These are phyloP conservation scores for Chernovozyma aurita DNA, from an alignment of 1,139 yeast genomes.

Conservation along the genomic window DNA sequence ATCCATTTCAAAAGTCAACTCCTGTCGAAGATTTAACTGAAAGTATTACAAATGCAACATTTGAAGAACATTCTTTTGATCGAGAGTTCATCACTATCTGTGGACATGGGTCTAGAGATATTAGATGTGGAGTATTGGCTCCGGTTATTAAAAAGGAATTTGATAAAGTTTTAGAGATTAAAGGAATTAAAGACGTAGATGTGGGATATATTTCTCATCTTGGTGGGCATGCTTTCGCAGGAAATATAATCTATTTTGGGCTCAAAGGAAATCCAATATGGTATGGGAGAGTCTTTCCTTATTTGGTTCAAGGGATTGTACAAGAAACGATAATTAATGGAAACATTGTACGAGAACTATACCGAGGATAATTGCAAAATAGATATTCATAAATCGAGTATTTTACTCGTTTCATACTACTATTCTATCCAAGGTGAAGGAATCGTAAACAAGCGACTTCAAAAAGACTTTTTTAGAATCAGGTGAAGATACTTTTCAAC, in stretches of 20 bases:
- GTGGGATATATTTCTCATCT: constrained; percentile 63
- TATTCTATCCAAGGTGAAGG: no score
- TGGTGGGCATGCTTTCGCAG: constrained; percentile 80
- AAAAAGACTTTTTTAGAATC: no score
- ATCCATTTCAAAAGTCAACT: constrained; percentile 31
- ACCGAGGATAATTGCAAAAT: constrained; percentile 53
- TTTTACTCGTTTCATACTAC: no score
- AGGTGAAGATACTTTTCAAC: no score
- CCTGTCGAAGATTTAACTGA: neutral
- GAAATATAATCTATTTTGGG: constrained; percentile 58
- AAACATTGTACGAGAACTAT: constrained; percentile 48
- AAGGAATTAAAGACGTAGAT: constrained; percentile 27
- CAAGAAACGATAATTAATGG: constrained; percentile 46
- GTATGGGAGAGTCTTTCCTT: constrained; percentile 69
- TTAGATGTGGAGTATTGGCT: constrained; percentile 62
- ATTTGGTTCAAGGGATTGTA: constrained; percentile 63
- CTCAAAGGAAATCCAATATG: constrained; percentile 46
- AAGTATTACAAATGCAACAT: constrained; percentile 7
- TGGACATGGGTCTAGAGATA: constrained; percentile 62
- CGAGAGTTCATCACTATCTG: constrained; percentile 48
- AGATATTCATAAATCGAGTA: no score
- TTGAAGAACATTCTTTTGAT: constrained; percentile 17
- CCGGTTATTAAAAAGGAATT: constrained; percentile 55
- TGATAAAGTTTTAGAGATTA: constrained; percentile 29
- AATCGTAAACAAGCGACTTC: no score